Evolutionary conservation across 257 asterid genomes (phyloP).

Genomic region (Penstemon barbatus): DNA sequence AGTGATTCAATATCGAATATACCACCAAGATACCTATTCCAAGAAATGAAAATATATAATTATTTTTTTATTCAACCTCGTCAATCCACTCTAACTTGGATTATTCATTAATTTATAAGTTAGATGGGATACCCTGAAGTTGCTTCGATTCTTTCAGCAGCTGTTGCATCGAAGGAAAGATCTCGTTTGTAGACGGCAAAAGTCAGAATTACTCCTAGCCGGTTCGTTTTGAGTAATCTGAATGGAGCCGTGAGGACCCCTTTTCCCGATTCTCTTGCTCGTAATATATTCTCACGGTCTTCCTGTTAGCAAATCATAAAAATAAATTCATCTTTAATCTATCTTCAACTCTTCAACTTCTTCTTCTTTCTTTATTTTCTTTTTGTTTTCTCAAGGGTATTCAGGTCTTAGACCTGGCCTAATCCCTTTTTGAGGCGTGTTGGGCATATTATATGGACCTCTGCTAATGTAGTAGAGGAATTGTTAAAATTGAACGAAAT

Average conservation of each 20-base stretch:
- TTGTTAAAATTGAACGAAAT: not conserved
- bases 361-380: too few species aligned
- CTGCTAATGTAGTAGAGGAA: not conserved
- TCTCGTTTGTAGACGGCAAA: slow-evolving; percentile 87
- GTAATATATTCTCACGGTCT: slow-evolving; percentile 91
- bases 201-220: slow-evolving; percentile 92
- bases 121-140: slow-evolving; percentile 64
- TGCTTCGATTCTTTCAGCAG: slow-evolving; percentile 74
- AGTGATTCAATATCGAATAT: slow-evolving; percentile 94
- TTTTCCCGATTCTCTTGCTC: slow-evolving; percentile 95
- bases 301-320: slow-evolving; percentile 57
- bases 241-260: slow-evolving; percentile 99
- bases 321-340: not conserved
- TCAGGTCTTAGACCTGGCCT: too few species aligned
- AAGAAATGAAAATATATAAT: slow-evolving; percentile 17
- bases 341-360: not conserved
- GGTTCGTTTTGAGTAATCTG: slow-evolving; percentile 83
- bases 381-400: too few species aligned
- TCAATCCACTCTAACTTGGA: not conserved
- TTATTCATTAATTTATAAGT: not conserved
- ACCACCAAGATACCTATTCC: slow-evolving; percentile 94
- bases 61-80: not conserved
- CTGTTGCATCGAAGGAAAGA: slow-evolving; percentile 65
- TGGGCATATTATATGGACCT: too few species aligned
- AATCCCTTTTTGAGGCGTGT: too few species aligned